Evolutionary conservation across 129 eudicot species (phyloP).

Genomic region (Deinandra increscens): DNA sequence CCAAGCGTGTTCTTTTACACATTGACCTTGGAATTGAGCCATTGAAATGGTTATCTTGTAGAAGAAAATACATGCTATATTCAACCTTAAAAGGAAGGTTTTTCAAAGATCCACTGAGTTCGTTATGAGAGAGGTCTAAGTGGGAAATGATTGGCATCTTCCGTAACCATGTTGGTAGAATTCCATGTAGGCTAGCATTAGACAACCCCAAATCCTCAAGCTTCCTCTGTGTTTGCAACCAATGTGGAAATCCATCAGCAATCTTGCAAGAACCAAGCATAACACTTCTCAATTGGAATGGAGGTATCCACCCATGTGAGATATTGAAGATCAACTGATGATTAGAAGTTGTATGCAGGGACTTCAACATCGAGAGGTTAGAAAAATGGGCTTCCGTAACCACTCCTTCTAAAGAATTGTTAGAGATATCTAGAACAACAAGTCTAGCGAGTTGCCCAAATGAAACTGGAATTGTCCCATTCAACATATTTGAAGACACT

Average conservation of each 20-base stretch:
- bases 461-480: slow-evolving; percentile 1
- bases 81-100: not conserved
- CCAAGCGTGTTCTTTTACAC: not conserved
- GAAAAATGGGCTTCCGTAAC: slow-evolving; percentile 24
- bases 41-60: not conserved
- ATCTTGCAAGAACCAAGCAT: too few species aligned
- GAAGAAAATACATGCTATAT: not conserved
- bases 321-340: too few species aligned
- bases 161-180: too few species aligned
- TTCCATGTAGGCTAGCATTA: too few species aligned
- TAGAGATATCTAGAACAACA: not conserved
- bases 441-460: slow-evolving; percentile 15
- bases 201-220: too few species aligned
- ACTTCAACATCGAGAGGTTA: slow-evolving; percentile 13
- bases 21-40: not conserved
- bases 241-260: too few species aligned
- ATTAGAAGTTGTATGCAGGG: too few species aligned
- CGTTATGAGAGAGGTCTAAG: slow-evolving; percentile 16
- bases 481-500: too few species aligned
- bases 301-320: too few species aligned
- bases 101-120: not conserved
- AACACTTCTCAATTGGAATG: too few species aligned
- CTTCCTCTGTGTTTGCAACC: too few species aligned
- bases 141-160: too few species aligned
- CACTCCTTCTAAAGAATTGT: slow-evolving; percentile 22